Base-by-base conservation (phyloP, 2,329 filamentous ascomycete species). In the Nectriaceae sp. region DNA sequence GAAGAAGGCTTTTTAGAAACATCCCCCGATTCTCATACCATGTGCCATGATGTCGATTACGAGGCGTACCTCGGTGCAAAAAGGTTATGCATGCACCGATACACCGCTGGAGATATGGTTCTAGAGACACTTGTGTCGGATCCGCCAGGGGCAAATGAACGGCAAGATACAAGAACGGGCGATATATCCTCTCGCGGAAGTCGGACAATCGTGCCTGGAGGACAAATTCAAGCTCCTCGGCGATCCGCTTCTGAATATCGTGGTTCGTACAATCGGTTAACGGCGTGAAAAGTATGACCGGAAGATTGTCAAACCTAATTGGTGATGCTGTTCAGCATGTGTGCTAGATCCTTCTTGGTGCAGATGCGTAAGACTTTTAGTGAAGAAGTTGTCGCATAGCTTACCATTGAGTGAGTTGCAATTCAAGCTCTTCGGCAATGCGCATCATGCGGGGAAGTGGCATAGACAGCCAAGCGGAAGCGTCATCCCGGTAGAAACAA, bases 21-120 rank as follows among this genome's bases (percentile, higher is more conserved):
- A 56, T 49, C 29, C 52, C 54, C 2, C 61, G 56, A 24, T 57
- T 39, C 16, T 55, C 55, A 21, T 54, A 65, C 61, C 62, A 65
- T 1, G 58, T 54, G 2, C 61, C 62, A 26, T 65, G 61, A 33
- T 62, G 61, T 10, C 61, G 45, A 40, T 63, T 53, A 39, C 54
- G 26, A 38, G 46, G 1, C 26, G 22, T 15, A 20, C 24, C 3
- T 21, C 18, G 6, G 26, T 33, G 18, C 43, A 22, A 22, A 41
- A 43, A 18, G 15, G 49, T 26, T n/a, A 53, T 40, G 16, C 43
- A 47, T 1, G 49, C 11, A 5, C 50, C 37, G 2, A 53, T 22
- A 24, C 50, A 50, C 42, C 21, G 50, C 44, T 24, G 50, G n/a
- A 31, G 60, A 43, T 39, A 55, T 39, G 44, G 44, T 19, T 52